A percentile compares a stretch with the other conserved stretches of the same genome.
phyloP scores from a whole-genome alignment of 495 filamentous ascomycete genomes.

The Hypoxylon trugodes region DNA sequence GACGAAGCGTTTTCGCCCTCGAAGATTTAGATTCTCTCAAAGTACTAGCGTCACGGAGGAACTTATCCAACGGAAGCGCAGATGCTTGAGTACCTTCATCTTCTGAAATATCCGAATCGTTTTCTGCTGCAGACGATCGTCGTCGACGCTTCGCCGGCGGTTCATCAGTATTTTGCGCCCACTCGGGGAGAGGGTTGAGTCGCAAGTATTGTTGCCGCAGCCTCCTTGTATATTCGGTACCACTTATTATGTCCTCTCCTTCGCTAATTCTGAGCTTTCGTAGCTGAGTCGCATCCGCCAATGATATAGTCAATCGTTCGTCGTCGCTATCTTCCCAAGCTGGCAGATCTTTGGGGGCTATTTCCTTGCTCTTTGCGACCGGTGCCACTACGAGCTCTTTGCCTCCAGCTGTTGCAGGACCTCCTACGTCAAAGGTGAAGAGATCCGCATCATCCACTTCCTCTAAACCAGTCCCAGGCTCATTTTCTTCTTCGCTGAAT shows the following conservation, averaged over 20 bases:
- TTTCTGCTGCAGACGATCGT: slow-evolving; percentile 55
- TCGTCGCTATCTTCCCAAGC: slow-evolving; percentile 98
- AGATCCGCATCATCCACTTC: slow-evolving; percentile 70
- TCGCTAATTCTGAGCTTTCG: slow-evolving; percentile 83
- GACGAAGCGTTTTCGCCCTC: slow-evolving; percentile 72
- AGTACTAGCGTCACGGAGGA: slow-evolving; percentile 74
- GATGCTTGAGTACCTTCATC: slow-evolving; percentile 68
- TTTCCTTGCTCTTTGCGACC: slow-evolving; percentile 47
- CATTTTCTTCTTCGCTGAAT: slow-evolving; percentile 29
- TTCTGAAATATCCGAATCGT: slow-evolving; percentile 53
- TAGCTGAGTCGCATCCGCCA: slow-evolving; percentile 74
- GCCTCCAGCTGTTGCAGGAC: slow-evolving; percentile 43
- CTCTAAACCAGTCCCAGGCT: slow-evolving; percentile 56
- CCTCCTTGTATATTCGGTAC: slow-evolving; percentile 82
- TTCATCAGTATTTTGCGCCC: slow-evolving; percentile 65
- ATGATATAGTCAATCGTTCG: slow-evolving; percentile 82
- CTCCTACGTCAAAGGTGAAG: slow-evolving; percentile 57
- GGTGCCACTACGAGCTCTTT: slow-evolving; percentile 48
- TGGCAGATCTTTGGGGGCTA: slow-evolving; percentile 51
- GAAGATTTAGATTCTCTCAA: slow-evolving; percentile 55
- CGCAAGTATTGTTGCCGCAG: slow-evolving; percentile 83
- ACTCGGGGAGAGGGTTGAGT: slow-evolving; percentile 80
- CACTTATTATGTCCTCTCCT: slow-evolving; percentile 83
- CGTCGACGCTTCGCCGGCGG: slow-evolving; percentile 63
- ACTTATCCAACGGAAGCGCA: slow-evolving; percentile 76